A percentile compares a stretch with the other conserved stretches of the same genome.
Evolutionary conservation across 768 basidiomycete species (phyloP).

Genomic region (Pulveroboletus ravenelii): DNA sequence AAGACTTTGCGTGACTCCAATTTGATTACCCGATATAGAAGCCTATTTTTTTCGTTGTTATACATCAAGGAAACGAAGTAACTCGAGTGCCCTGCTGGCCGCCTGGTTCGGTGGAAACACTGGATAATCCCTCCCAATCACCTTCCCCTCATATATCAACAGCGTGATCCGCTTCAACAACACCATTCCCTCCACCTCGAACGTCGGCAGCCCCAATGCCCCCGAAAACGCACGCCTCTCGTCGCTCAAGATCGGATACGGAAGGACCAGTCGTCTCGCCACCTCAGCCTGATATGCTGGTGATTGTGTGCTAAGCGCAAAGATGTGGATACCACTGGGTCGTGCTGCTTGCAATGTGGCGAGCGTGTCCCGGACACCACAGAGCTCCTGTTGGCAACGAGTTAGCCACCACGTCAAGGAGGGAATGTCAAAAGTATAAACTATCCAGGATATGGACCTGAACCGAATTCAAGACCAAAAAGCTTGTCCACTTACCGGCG

Average conservation of each 20-base stretch:
- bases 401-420: not conserved
- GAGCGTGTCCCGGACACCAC: conserved; percentile 13
- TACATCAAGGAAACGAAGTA: not conserved
- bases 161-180: conserved; percentile 20
- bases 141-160: conserved; percentile 11
- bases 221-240: conserved; percentile 5
- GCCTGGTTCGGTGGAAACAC: conserved; percentile 21
- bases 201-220: conserved; percentile 15
- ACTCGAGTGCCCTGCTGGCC: conserved; percentile 6
- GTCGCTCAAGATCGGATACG: conserved; percentile 23
- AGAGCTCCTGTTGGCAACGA: conserved; percentile 14
- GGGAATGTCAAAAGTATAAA: not conserved
- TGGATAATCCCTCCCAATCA: conserved; percentile 18
- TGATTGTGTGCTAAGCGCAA: conserved; percentile 22
- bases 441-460: not conserved
- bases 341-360: not conserved
- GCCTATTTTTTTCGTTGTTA: not conserved
- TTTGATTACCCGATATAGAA: conserved; percentile 6
- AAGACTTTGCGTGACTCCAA: not conserved
- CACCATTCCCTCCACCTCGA: conserved; percentile 13
- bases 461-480: not conserved
- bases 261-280: conserved; percentile 10
- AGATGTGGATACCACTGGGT: conserved; percentile 2
- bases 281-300: conserved; percentile 17
- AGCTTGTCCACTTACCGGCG: conserved; percentile 11